Percentiles rank a stretch among this genome's conserved stretches.
These are phyloP conservation scores for Umbelopsis sp. DNA, from an alignment of 371 early-diverging fungal genomes.

Conservation along the genomic window DNA sequence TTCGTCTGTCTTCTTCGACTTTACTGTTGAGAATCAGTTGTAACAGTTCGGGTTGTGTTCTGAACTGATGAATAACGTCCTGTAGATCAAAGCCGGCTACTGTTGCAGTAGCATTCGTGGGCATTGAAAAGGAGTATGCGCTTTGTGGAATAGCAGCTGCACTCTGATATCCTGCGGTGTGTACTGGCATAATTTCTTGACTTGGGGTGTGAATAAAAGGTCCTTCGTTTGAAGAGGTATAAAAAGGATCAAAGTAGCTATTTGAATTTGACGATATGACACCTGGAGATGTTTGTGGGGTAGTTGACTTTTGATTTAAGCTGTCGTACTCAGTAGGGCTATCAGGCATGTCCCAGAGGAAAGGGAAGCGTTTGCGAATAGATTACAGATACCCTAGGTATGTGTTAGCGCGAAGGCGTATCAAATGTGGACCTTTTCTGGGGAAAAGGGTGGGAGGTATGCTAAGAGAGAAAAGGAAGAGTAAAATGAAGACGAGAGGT, in stretches of 20 bases:
- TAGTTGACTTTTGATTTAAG: not conserved
- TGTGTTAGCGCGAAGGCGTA: not conserved
- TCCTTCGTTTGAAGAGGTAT: not conserved
- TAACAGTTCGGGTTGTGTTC: conserved; percentile 56
- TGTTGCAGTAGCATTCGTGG: conserved; percentile 12
- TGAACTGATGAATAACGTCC: conserved; percentile 50
- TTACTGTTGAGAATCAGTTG: conserved; percentile 59
- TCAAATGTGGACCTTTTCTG: not conserved
- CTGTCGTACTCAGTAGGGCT: not conserved
- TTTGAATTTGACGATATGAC: too few species aligned
- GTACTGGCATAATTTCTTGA: conserved; percentile 2
- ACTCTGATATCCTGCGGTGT: not conserved
- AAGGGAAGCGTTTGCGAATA: not conserved
- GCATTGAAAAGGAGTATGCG: not conserved
- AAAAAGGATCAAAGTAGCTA: not conserved
- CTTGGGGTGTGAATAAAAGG: not conserved
- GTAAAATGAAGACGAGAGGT: not conserved
- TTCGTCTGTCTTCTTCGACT: conserved; percentile 63
- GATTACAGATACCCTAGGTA: not conserved
- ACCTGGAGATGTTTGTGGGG: not conserved
- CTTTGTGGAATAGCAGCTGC: not conserved
- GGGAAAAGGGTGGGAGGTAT: not conserved
- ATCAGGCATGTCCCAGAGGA: conserved; percentile 1
- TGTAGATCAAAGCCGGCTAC: conserved; percentile 43
- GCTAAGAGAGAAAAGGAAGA: not conserved